These are phyloP conservation scores for Kwoniella newhampshirensis DNA, from an alignment of 768 basidiomycete species.

Conservation along the genomic window DNA sequence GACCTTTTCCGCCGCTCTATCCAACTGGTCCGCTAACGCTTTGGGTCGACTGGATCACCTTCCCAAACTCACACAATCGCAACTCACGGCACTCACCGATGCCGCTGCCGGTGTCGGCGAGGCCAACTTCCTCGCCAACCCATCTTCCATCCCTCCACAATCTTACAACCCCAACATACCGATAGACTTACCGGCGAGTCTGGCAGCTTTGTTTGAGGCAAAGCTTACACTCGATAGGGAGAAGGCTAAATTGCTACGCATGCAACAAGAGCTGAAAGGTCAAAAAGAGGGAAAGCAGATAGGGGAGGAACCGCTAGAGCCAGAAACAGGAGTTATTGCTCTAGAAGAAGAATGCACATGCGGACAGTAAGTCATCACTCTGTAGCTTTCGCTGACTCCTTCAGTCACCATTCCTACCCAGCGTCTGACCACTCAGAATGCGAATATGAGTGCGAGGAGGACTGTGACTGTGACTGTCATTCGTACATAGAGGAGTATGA, in stretches of 20 bases:
- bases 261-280: conserved; percentile 49
- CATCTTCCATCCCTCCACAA: conserved; percentile 10
- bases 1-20: conserved; percentile 23
- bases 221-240: conserved; percentile 48
- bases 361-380: conserved; percentile 24
- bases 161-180: conserved; percentile 24
- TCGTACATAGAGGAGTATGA: conserved; percentile 25
- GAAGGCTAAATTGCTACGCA: conserved; percentile 46
- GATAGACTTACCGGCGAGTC: conserved; percentile 45
- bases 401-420: conserved; percentile 20
- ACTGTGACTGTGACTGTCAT: conserved; percentile 34
- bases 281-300: conserved; percentile 33
- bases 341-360: conserved; percentile 40
- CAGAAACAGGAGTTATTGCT: conserved; percentile 21
- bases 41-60: conserved; percentile 33
- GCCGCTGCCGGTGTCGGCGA: conserved; percentile 37
- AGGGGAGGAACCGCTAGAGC: conserved; percentile 16
- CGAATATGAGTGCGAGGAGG: conserved; percentile 38
- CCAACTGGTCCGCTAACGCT: conserved; percentile 40
- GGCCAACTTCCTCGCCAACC: conserved; percentile 14
- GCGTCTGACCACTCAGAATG: conserved; percentile 32
- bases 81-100: conserved; percentile 37
- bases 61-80: conserved; percentile 37
- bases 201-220: conserved; percentile 50
- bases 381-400: not conserved